Conservation (phyloP, 1,284 basidiomycete genomes). For the Rhodotorula sp. region DNA sequence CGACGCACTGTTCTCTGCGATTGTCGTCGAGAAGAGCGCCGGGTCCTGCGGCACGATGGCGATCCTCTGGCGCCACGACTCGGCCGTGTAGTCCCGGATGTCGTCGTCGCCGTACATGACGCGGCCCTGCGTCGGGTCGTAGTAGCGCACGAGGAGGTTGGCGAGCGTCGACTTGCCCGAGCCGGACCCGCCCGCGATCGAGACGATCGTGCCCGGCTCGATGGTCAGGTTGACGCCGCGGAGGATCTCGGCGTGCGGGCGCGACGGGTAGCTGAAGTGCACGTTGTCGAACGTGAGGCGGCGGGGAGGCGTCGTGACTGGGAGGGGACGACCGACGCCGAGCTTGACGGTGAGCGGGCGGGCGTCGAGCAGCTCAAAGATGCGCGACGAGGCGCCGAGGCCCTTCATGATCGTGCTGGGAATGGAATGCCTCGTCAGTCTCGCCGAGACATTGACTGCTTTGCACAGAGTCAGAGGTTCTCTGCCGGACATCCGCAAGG, state of each 20-base stretch:
- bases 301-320: conserved; percentile 57
- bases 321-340: conserved; percentile 57
- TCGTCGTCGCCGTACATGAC: conserved; percentile 70
- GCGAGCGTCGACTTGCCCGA: conserved; percentile 80
- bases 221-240: conserved; percentile 66
- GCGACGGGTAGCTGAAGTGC: conserved; percentile 77
- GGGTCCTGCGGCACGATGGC: conserved; percentile 77
- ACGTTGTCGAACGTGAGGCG: conserved; percentile 70
- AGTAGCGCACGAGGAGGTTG: conserved; percentile 83
- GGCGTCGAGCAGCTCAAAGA: conserved; percentile 87
- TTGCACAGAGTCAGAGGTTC: too few species aligned
- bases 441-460: too few species aligned
- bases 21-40: conserved; percentile 43
- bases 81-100: conserved; percentile 76
- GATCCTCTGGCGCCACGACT: conserved; percentile 81
- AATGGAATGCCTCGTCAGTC: background rate
- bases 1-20: conserved; percentile 44
- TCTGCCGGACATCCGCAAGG: background rate
- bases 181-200: conserved; percentile 51
- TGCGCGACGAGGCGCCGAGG: conserved; percentile 86
- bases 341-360: conserved; percentile 62
- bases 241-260: conserved; percentile 71
- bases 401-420: conserved; percentile 59
- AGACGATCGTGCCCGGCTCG: conserved; percentile 58
- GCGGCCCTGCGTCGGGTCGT: conserved; percentile 80